A percentile compares a stretch with the other conserved stretches of the same genome.
Evolutionary conservation across 805 yeast genomes (phyloP).

Genomic region (Komagataella pastoris): DNA sequence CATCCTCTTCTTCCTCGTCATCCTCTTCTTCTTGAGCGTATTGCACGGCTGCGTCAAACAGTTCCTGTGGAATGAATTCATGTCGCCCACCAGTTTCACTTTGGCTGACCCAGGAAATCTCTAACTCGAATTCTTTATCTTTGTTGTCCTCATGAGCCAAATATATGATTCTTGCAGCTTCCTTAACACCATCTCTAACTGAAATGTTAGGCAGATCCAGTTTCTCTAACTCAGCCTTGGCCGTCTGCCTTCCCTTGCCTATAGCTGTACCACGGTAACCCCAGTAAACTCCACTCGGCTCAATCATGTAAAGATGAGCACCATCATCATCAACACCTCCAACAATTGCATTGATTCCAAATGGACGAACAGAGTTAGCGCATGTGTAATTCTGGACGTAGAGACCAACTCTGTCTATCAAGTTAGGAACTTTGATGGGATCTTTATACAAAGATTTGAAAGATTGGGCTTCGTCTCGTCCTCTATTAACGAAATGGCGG

Average conservation of each 20-base stretch:
- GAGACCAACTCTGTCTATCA: slow-evolving; percentile 78
- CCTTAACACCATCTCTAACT: slow-evolving; percentile 75
- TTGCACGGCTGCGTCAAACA: slow-evolving; percentile 72
- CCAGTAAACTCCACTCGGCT: slow-evolving; percentile 96
- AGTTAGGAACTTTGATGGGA: slow-evolving; percentile 66
- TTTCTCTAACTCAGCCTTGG: slow-evolving; percentile 92
- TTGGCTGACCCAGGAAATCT: slow-evolving; percentile 75
- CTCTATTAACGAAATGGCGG: slow-evolving; percentile 81
- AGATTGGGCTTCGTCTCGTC: slow-evolving; percentile 78
- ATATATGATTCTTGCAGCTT: slow-evolving; percentile 88
- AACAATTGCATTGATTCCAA: slow-evolving; percentile 83
- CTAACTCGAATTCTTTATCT: slow-evolving; percentile 94
- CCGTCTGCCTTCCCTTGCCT: slow-evolving; percentile 97
- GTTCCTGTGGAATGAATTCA: slow-evolving; percentile 63
- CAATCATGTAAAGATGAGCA: slow-evolving; percentile 89
- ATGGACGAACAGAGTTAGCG: slow-evolving; percentile 95
- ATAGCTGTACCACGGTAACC: slow-evolving; percentile 96
- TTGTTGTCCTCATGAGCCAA: slow-evolving; percentile 95
- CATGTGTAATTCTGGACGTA: slow-evolving; percentile 93
- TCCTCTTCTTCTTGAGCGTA: slow-evolving; percentile 75
- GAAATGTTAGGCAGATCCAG: slow-evolving; percentile 58
- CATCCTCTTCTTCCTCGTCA: slow-evolving; percentile 58
- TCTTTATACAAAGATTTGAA: slow-evolving; percentile 69
- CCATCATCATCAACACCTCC: slow-evolving; percentile 92
- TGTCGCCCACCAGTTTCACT: slow-evolving; percentile 74